Conservation (phyloP, 768 basidiomycete species). For the Pulveroboletus frians region DNA sequence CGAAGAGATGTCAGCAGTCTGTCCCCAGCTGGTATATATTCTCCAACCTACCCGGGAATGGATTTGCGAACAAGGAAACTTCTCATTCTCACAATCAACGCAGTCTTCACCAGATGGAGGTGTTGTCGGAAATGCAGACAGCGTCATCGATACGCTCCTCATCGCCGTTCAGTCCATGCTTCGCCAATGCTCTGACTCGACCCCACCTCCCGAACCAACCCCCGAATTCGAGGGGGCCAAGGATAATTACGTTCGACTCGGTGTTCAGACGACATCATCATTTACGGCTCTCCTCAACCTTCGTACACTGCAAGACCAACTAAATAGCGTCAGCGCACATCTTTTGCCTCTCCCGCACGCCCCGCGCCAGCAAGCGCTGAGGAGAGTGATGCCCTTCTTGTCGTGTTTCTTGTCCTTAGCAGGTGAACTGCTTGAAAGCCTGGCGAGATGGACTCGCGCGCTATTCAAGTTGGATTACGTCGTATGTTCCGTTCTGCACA, state of each 20-base stretch:
- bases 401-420: constrained; percentile 54
- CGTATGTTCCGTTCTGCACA: constrained; percentile 65
- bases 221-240: constrained; percentile 27
- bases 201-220: not conserved
- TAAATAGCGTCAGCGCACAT: constrained; percentile 37
- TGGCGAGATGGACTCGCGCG: constrained; percentile 64
- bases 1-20: constrained; percentile 25
- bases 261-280: constrained; percentile 39
- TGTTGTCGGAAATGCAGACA: constrained; percentile 26
- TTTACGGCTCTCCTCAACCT: constrained; percentile 49
- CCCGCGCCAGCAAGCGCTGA: constrained; percentile 33
- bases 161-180: constrained; percentile 60
- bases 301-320: constrained; percentile 34
- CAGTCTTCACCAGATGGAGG: not conserved
- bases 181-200: constrained; percentile 32
- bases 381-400: constrained; percentile 71
- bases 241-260: constrained; percentile 51
- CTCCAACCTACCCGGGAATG: constrained; percentile 26
- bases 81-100: constrained; percentile 12
- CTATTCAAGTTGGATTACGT: constrained; percentile 83
- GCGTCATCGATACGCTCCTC: constrained; percentile 59
- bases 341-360: constrained; percentile 35
- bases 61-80: constrained; percentile 27
- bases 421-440: constrained; percentile 50
- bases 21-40: constrained; percentile 27